Base-by-base conservation (phyloP, 805 yeast genomes). In the Cyberlindnera meyerae region DNA sequence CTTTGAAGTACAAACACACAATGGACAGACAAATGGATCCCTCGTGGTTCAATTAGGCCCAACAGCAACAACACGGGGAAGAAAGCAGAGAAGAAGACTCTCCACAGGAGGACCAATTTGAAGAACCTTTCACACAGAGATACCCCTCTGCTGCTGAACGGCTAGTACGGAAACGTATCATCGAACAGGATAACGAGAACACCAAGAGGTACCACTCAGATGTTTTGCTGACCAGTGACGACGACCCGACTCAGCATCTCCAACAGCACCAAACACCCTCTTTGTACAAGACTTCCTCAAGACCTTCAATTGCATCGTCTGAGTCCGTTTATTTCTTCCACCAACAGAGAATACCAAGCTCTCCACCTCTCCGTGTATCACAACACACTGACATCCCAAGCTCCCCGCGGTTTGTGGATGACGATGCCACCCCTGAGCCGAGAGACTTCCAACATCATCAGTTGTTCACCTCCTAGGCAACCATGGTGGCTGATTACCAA, bases 281-380 rank as follows among this genome's bases (percentile, higher is more conserved):
- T 22, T 27, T 42, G 2, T 39, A 39, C 27, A 42, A 44, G 31
- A 37, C 42, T 3, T 40, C 47, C 8, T 45, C 53, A n/a, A 42
- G 45, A 25, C 43, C 43, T 8, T 47, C 57, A 8, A 36, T 36
- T 13, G 40, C 34, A 8, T 45, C 51, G 15, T 53, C 58, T 7
- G 57, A 53, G 26, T 47, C 52, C 2, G 34, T 47, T 8, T 52
- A 50, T 33, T 33, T 39, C 30, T 53, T 53, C 40, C 27, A 41
- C 18, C 9, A 20, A 9, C 22, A 20, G 22, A 34, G 17, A 12
- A 41, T 48, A 4, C 53, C 58, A 4, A 48, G 54, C 17, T 51
- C 56, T 6, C 58, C 58, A 5, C 58, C 58, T 22, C 13, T 24
- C 21, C 14, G 13, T 21, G 24, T 26, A 18, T 29, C 27, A 5